Base-by-base conservation (phyloP, 108 stramenopile genomes). In the Craspedostauros australis region DNA sequence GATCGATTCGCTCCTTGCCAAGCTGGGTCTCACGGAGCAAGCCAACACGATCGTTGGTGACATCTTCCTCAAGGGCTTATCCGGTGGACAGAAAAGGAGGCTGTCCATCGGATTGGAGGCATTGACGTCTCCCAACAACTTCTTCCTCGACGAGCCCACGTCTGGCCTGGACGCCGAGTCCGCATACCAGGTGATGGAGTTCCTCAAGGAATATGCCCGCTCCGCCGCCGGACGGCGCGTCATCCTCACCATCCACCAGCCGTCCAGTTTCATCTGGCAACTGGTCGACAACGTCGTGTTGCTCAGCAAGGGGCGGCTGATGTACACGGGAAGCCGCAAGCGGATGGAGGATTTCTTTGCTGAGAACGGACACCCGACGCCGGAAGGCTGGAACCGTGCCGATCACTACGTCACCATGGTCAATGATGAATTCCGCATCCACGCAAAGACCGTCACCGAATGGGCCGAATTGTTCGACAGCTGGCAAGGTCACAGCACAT, bases 51-150 rank as follows among this genome's bases (percentile, higher is more conserved):
- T 61, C 25, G 84, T 84, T 5, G 91, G 91, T 4, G 76, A 76
- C 60, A 38, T 80, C 7, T 73, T 84, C 64, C 36, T 62, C 39
- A 69, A 79, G 28, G 90, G 90, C 18, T 64, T 91, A 43, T 71
- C 55, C 46, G 70, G 76, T 42, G 86, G 93, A 20, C 84, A 94
- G 63, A 77, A 80, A 52, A 49, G 83, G 15, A 62, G 93, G 5
- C 60, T 94, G 14, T 75, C 76, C 25, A 54, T 94, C 48, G 89
- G 78, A 9, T 54, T 94, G 34, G 84, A 71, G 30, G 80, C 75
- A 33, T 44, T 81, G 46, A 57, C 52, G 22, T 20, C 40, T 28
- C 80, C 80, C 1, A 42, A 64, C 4, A 72, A 71, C 41, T 54
- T 79, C 18, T 72, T 79, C 39, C 37, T 79, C 15, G 77, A 74